phyloP scores from a whole-genome alignment of 106 monocot species.

The Phalaenopsis equestris region DNA sequence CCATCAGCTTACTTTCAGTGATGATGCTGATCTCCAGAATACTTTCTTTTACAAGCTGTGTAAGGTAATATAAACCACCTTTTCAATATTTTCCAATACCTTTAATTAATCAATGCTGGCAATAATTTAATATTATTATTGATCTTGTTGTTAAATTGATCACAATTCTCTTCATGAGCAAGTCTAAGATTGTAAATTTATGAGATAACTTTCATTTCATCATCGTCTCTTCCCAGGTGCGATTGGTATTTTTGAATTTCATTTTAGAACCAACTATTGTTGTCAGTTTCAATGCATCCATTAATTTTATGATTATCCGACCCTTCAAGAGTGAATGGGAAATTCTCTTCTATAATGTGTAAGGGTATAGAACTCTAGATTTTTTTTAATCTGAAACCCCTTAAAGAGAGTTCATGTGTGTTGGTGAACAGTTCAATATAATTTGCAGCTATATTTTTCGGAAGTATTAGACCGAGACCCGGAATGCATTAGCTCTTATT shows the following conservation, averaged over 20 bases:
- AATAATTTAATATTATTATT: neutral
- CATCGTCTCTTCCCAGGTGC: neutral
- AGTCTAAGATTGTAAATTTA: neutral
- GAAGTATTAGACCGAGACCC: neutral
- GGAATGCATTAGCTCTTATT: too few species aligned
- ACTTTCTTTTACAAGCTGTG: constrained; percentile 96
- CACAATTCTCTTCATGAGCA: neutral
- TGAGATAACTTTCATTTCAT: neutral
- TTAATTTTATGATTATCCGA: neutral
- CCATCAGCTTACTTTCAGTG: constrained; percentile 90
- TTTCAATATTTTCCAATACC: neutral
- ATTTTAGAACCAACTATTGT: neutral
- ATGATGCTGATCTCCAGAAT: constrained; percentile 80
- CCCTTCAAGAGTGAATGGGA: neutral
- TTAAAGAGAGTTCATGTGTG: neutral
- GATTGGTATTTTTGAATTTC: neutral
- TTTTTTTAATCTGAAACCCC: neutral
- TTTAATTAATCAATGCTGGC: neutral
- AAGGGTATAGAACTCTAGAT: neutral
- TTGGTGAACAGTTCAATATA: neutral
- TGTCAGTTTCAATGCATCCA: neutral
- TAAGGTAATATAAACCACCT: constrained; percentile 39
- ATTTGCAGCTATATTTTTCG: neutral
- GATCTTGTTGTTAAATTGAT: neutral
- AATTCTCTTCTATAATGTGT: neutral